Evolutionary conservation across 1,284 basidiomycete genomes (phyloP).

Genomic region (Cutaneotrichosporon sp.): DNA sequence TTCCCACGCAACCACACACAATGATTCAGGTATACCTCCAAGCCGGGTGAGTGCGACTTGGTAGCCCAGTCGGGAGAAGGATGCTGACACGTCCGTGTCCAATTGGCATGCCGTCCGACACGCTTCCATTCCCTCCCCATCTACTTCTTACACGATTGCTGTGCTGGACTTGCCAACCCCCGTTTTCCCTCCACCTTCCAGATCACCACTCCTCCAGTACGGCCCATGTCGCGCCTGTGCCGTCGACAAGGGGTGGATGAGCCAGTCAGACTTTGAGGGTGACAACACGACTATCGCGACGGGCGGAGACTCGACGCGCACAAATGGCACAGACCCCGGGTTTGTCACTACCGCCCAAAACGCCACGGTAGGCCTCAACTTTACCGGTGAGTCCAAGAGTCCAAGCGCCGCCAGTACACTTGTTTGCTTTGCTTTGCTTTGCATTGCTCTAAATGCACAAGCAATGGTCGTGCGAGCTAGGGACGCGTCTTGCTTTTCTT

Average conservation of each 20-base stretch:
- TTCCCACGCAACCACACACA: neutral
- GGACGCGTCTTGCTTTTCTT: conserved; percentile 5
- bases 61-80: neutral
- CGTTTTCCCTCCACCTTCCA: conserved; percentile 12
- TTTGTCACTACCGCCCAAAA: conserved; percentile 22
- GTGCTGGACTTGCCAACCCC: neutral
- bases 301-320: conserved; percentile 2
- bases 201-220: conserved; percentile 38
- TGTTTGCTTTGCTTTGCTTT: neutral
- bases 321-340: conserved; percentile 28
- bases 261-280: conserved; percentile 3
- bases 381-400: conserved; percentile 30
- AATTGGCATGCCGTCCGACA: neutral
- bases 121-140: neutral
- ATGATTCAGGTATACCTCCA: conserved; percentile 6
- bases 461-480: neutral
- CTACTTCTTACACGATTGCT: neutral
- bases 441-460: neutral
- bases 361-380: conserved; percentile 26
- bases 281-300: conserved; percentile 8
- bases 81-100: neutral
- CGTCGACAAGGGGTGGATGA: conserved; percentile 12
- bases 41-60: neutral
- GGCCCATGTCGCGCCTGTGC: conserved; percentile 37
- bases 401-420: neutral